A percentile compares a stretch with the other conserved stretches of the same genome.
Evolutionary conservation across 179 eudicot species (phyloP).

Genomic region (Vitellaria paradoxa): DNA sequence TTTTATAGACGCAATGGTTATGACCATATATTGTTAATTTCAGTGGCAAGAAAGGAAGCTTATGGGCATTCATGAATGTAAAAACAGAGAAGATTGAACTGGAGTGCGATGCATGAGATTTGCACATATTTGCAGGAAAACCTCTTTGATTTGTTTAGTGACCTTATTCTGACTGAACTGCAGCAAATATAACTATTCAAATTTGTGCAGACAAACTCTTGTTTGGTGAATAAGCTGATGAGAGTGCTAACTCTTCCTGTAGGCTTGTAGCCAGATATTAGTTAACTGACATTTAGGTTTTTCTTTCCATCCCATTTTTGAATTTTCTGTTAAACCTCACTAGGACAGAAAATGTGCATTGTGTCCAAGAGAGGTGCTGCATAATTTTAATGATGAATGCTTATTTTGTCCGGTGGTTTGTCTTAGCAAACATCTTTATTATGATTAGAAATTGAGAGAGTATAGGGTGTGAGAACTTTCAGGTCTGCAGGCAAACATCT

Average conservation of each 20-base stretch:
- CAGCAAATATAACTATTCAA: no score
- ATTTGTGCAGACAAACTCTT: not conserved
- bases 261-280: not conserved
- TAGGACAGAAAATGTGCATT: not conserved
- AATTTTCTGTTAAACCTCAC: not conserved
- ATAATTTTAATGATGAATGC: not conserved
- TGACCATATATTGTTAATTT: not conserved
- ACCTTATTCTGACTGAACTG: no score
- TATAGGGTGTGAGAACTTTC: not conserved
- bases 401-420: not conserved
- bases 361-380: not conserved
- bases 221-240: not conserved
- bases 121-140: not conserved
- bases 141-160: no score
- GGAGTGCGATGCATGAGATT: not conserved
- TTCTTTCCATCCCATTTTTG: not conserved
- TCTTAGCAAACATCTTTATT: not conserved
- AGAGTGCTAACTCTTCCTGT: not conserved
- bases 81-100: not conserved
- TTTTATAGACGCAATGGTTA: not conserved
- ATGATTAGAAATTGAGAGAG: not conserved
- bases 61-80: no score
- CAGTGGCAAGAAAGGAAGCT: no score
- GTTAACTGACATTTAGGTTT: not conserved
- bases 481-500: not conserved